These are phyloP conservation scores for Dothistroma pini DNA, from an alignment of 2,329 filamentous ascomycete species.

Conservation along the genomic window DNA sequence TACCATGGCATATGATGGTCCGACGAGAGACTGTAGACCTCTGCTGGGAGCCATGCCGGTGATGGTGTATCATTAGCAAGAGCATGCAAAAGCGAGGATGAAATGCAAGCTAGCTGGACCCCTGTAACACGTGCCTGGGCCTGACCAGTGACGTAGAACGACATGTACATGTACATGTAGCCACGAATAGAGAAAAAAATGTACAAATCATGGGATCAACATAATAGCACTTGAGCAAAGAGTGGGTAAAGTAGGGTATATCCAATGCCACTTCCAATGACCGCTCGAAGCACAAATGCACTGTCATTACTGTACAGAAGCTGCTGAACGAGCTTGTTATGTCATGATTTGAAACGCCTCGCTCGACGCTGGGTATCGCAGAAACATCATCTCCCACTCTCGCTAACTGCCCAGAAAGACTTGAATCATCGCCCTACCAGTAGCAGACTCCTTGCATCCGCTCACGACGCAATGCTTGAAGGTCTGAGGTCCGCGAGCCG, in stretches of 20 bases:
- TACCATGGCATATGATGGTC: constrained; percentile 24
- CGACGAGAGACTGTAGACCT: constrained; percentile 19
- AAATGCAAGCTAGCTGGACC: too few species aligned
- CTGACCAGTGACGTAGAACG: too few species aligned
- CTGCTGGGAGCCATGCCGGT: constrained; percentile 33
- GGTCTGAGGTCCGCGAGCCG: constrained; percentile 21
- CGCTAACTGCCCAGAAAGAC: constrained; percentile 31
- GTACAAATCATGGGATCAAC: too few species aligned
- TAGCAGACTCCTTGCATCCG: constrained; percentile 34
- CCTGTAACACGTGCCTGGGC: too few species aligned
- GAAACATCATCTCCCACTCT: not conserved
- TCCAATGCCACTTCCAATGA: not conserved
- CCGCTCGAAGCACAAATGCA: not conserved
- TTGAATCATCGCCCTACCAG: constrained; percentile 20
- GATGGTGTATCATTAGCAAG: not conserved
- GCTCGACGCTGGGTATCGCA: not conserved
- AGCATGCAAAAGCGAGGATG: not conserved
- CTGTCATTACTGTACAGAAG: not conserved
- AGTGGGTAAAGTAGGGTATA: not conserved
- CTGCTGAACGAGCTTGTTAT: not conserved
- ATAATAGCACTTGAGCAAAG: not conserved
- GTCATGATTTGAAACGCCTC: not conserved
- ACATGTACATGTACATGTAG: too few species aligned
- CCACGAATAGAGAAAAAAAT: too few species aligned
- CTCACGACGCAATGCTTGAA: constrained; percentile 48